Evolutionary conservation across 768 basidiomycete species (phyloP).

Genomic region (Pseudohyphozyma bogoriensis): DNA sequence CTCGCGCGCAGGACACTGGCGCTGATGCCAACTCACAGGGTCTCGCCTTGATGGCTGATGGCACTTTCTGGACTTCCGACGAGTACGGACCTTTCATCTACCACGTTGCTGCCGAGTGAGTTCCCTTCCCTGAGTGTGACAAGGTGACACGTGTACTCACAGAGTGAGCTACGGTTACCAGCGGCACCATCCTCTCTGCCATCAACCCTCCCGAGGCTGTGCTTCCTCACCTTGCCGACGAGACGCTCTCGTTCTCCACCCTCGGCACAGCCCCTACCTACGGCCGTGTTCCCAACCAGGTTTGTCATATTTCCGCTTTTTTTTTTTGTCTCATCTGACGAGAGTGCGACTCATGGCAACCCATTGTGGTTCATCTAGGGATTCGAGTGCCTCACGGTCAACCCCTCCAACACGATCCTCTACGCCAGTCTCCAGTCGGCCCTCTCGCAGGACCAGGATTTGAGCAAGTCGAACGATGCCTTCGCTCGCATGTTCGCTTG

Average conservation of each 20-base stretch:
- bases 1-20: no score
- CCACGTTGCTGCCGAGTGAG: conserved; percentile 43
- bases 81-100: conserved; percentile 55
- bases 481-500: conserved; percentile 51
- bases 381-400: conserved; percentile 53
- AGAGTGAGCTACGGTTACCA: no score
- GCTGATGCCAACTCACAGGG: no score
- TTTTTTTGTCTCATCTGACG: background rate
- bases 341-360: background rate
- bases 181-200: conserved; percentile 48
- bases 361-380: no score
- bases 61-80: conserved; percentile 57
- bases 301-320: conserved; percentile 36
- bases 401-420: conserved; percentile 45
- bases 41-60: conserved; percentile 52
- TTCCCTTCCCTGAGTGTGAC: no score
- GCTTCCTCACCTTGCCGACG: conserved; percentile 42
- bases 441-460: conserved; percentile 55
- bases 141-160: no score
- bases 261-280: conserved; percentile 43
- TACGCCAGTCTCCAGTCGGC: conserved; percentile 58
- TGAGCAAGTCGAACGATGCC: conserved; percentile 43
- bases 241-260: conserved; percentile 50
- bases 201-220: conserved; percentile 54
- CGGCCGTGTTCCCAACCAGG: conserved; percentile 51